Evolutionary conservation across 306 rosid genomes (phyloP).

Genomic region (Quercus ilex): DNA sequence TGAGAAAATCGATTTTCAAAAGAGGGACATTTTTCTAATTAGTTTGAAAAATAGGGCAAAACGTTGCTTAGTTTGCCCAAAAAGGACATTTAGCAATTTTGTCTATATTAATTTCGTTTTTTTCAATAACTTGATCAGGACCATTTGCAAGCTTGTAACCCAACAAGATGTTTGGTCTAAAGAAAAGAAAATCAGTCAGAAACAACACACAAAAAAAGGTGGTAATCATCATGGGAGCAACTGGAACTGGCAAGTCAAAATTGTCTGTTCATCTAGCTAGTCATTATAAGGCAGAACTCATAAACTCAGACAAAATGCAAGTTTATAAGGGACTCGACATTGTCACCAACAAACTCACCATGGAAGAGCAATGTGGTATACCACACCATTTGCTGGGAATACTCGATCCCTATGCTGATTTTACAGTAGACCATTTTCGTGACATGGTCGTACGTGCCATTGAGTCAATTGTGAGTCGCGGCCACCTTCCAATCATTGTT

Average conservation of each 20-base stretch:
- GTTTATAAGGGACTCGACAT: conserved; percentile 69
- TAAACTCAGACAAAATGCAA: conserved; percentile 92
- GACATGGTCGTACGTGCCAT: conserved; percentile 35
- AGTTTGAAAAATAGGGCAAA: no score
- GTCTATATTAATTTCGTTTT: no score
- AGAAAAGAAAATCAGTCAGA: no score
- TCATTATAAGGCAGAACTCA: conserved; percentile 53
- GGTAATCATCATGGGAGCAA: conserved; percentile 75
- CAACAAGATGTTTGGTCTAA: no score
- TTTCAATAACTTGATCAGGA: no score
- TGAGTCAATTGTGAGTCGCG: conserved; percentile 33
- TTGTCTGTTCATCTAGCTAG: conserved; percentile 71
- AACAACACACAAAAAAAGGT: conserved; percentile 51
- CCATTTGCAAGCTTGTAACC: no score
- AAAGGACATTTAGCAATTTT: no score
- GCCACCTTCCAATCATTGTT: conserved; percentile 66
- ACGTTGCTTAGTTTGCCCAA: no score
- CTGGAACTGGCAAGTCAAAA: conserved; percentile 80
- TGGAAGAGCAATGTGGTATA: conserved; percentile 57
- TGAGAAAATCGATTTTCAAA: no score
- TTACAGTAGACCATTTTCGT: conserved; percentile 46
- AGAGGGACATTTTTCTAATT: no score
- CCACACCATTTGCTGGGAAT: conserved; percentile 79
- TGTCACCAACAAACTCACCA: conserved; percentile 67
- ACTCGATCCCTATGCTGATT: conserved; percentile 43